Conservation (phyloP, 257 asterid species). For the Capsicum rhomboideum region DNA sequence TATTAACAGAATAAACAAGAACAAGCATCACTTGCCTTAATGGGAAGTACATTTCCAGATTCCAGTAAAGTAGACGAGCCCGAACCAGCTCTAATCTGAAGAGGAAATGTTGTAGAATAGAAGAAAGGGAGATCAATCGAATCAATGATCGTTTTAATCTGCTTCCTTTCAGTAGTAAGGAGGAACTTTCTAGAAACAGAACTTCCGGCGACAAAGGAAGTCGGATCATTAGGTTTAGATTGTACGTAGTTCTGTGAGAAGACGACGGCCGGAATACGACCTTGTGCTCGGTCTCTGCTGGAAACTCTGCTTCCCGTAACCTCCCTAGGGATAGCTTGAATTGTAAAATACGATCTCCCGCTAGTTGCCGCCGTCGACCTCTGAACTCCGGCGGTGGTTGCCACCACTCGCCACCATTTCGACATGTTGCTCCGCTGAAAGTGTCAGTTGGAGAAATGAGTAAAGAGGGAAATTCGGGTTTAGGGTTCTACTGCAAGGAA, state of each 20-base stretch:
- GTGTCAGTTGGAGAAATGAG: neutral
- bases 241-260: constrained; percentile 59
- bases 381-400: constrained; percentile 39
- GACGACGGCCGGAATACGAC: constrained; percentile 85
- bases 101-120: constrained; percentile 76
- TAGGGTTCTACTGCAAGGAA: neutral
- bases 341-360: constrained; percentile 54
- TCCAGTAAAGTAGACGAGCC: constrained; percentile 68
- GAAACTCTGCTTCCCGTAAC: constrained; percentile 63
- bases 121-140: constrained; percentile 54
- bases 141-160: constrained; percentile 67
- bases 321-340: constrained; percentile 87
- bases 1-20: neutral
- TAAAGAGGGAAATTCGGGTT: neutral
- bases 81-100: constrained; percentile 89
- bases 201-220: constrained; percentile 34
- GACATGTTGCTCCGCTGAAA: constrained; percentile 36
- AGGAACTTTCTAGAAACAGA: constrained; percentile 50
- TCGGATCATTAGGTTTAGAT: constrained; percentile 44
- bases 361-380: constrained; percentile 14
- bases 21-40: constrained; percentile 44
- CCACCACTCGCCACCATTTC: constrained; percentile 66
- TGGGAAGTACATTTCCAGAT: constrained; percentile 72
- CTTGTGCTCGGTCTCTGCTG: constrained; percentile 65
- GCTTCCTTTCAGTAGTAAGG: constrained; percentile 78